Percentiles rank a stretch among this genome's conserved stretches.
phyloP scores from a whole-genome alignment of 345 rosid genomes.

The Gossypium bickii region DNA sequence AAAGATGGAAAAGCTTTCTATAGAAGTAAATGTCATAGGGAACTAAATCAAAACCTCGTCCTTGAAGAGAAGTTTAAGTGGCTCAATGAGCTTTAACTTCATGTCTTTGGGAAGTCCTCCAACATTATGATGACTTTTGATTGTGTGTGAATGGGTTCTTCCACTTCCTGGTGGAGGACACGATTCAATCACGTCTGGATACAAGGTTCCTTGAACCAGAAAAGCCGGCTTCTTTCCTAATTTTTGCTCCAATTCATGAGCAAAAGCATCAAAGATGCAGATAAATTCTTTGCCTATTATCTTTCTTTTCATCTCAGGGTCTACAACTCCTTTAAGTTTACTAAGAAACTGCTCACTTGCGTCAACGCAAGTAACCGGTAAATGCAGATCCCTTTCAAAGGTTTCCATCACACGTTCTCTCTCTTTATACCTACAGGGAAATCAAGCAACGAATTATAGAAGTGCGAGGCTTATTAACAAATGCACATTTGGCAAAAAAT shows the following conservation, averaged over 20 bases:
- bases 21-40: constrained; percentile 3
- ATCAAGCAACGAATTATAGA: not conserved
- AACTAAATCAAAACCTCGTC: constrained; percentile 64
- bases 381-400: constrained; percentile 76
- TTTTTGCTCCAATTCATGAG: constrained; percentile 68
- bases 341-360: constrained; percentile 75
- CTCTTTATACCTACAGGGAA: constrained; percentile 68
- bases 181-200: constrained; percentile 96
- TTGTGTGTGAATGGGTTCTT: constrained; percentile 88
- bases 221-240: constrained; percentile 75
- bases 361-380: constrained; percentile 84
- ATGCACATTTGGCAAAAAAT: not conserved
- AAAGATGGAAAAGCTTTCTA: not conserved
- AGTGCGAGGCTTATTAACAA: not conserved
- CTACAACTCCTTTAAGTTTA: constrained; percentile 80
- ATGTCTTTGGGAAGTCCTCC: constrained; percentile 99
- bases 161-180: constrained; percentile 98
- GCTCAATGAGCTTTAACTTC: constrained; percentile 95
- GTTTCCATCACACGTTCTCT: constrained; percentile 91
- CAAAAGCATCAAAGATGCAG: constrained; percentile 71
- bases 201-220: constrained; percentile 92
- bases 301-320: constrained; percentile 89
- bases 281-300: constrained; percentile 93
- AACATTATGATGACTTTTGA: constrained; percentile 98
- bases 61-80: constrained; percentile 89